Evolutionary conservation across 495 filamentous ascomycete genomes (phyloP), one percentile per base, ranked within the genome.

Genomic region (Hypoxylon fragiforme): DNA sequence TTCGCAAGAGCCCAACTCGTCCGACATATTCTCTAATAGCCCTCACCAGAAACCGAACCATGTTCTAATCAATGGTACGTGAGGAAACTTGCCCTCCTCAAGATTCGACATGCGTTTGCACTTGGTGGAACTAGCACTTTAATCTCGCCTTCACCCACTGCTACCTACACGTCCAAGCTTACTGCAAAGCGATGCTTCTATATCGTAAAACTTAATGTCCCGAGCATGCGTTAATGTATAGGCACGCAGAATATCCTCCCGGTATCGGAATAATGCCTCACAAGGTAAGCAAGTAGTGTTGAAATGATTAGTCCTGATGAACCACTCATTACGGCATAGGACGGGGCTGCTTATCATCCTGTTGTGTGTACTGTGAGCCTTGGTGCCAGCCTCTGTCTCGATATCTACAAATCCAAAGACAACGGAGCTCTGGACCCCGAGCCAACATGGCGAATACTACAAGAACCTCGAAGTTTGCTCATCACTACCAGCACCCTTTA

Each of bases 261-360:
- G 90, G 89, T 1, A 87, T 96, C 57, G 94, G 94, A 5, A 98
- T 97, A 54, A 92, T 97, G 88, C 84, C 92, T 44, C 94, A 98
- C 65, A 92, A 98, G 63, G 60, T 66, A 51, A 63, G 65, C 50
- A 26, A 48, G 39, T 54, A 55, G 40, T 22, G 8, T 44, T n/a
- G 3, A 9, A 38, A 35, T 35, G 24, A 11, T 30, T 28, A 34
- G 12, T 22, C 16, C n/a, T 38, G 48, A 53, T 53, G 39, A 31
- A 53, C 47, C 7, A 36, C 59, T 65, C 42, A 68, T 55, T 31
- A 36, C 26, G 42, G 14, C 48, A 19, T 50, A 59, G 71, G 94
- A 98, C 63, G 94, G 94, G 0, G 67, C 78, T 1, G 91, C 92
- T 0, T 98, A 98, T 65, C 76, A 87, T 57, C 87, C 88, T 1